Evolutionary conservation across 768 basidiomycete genomes (phyloP), one percentile per base, ranked within the genome.

Genomic region (Kwoniella sp.): DNA sequence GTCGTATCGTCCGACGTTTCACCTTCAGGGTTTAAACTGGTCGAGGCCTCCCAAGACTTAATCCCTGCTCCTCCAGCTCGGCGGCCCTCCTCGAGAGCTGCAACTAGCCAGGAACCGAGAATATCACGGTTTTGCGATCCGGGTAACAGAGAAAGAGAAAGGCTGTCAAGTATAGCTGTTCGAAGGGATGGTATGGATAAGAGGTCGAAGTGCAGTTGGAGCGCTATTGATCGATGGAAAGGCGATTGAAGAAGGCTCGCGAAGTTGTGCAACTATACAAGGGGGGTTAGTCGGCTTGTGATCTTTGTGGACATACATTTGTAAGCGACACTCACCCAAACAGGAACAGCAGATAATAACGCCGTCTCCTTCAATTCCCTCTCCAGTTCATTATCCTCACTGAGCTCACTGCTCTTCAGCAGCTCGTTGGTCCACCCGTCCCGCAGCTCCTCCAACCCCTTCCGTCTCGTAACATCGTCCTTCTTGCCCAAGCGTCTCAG

Each of bases 261-360:
- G n/a, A 90, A 82, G 80, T 95, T 92, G 79, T 96, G 91, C 34
- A 92, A 82, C 93, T 95, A 64, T 4, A 34, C 11, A 30, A n/a
- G 9, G 17, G 29, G 20, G 38, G 38, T 9, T 41, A 41, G 25
- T 50, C 20, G 25, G n/a, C n/a, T n/a, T n/a, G n/a, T n/a, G n/a
- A n/a, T n/a, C n/a, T 13, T 2, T 29, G 11, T 9, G 37, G n/a
- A 17, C 20, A 52, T 11, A 1, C 17, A 17, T 25, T 61, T 53
- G n/a, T n/a, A n/a, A n/a, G n/a, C n/a, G n/a, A n/a, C 8, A 84
- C 91, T 73, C 77, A 95, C 93, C 94, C 94, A 98, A 61, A 95
- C 92, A 2, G 92, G 92, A 31, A 94, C 72, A 30, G 79, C 79
- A 55, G 64, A 65, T 13, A 75, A 41, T 34, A 80, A 53, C 28